Conservation (phyloP, 257 asterid genomes). For the Thymus mandschuricus region DNA sequence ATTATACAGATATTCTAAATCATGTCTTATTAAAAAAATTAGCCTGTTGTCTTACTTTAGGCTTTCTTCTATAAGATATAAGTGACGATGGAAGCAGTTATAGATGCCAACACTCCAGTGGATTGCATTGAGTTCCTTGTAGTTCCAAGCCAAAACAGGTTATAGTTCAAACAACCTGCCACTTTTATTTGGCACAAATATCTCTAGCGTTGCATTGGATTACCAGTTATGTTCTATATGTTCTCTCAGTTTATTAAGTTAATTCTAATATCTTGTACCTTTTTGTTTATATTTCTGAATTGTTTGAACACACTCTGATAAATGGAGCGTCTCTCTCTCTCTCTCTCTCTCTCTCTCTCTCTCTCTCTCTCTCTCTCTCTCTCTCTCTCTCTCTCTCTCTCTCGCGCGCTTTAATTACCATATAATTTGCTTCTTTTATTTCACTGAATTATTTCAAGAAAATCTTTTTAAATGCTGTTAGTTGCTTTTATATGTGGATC, state of each 20-base stretch:
- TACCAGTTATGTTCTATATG: background rate
- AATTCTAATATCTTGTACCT: background rate
- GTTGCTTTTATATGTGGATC: background rate
- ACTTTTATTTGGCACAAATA: slow-evolving; percentile 8
- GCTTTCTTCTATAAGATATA: slow-evolving; percentile 31
- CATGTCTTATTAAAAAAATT: background rate
- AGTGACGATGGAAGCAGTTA: slow-evolving; percentile 58
- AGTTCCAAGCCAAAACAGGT: slow-evolving; percentile 79
- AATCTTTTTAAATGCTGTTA: background rate
- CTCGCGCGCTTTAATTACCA: background rate
- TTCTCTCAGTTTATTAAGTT: too few species aligned
- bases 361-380: background rate
- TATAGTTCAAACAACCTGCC: slow-evolving; percentile 14
- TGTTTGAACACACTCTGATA: background rate
- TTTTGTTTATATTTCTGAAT: background rate
- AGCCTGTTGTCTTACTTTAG: slow-evolving; percentile 14
- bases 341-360: too few species aligned
- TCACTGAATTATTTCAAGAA: background rate
- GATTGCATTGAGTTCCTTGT: slow-evolving; percentile 78
- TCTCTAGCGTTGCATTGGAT: background rate
- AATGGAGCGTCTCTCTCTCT: background rate
- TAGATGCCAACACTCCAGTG: slow-evolving; percentile 49
- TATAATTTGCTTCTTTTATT: background rate
- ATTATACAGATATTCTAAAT: slow-evolving; percentile 17
- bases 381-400: background rate